Evolutionary conservation across 2,329 filamentous ascomycete genomes (phyloP), one percentile per base, ranked within the genome.

Genomic region (Pseudogymnoascus sp.): DNA sequence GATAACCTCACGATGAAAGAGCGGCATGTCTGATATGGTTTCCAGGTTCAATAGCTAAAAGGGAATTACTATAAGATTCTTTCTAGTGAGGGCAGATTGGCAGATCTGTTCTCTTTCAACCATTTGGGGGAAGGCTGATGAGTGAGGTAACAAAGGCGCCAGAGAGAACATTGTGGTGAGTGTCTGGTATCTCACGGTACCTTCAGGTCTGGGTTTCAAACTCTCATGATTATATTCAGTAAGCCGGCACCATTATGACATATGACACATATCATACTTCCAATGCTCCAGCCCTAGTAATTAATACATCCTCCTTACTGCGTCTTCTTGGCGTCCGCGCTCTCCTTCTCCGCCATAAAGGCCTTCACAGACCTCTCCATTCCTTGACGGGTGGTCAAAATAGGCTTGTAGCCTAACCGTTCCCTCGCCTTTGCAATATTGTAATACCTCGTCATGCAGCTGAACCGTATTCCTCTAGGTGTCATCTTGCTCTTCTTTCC

Each of bases 391-490:
- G 92, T 75, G 44, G 79, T 77, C 61, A 89, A 85, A 62, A 90
- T 75, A 2, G 89, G 89, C 73, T 76, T 73, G 75, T 92, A 92
- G 2, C 86, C 86, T 63, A 92, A 76, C 68, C 88, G 79, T 69
- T 74, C 78, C 79, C 85, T 89, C 63, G 89, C 89, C 81, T 92
- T 92, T 64, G 79, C 78, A 72, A 91, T 91, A 76, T 86, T 85
- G 75, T 89, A 91, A 76, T 91, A 92, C 63, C 89, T 80, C 63
- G 85, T 89, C 86, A 91, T 89, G 73, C 83, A 86, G 71, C 84
- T 85, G 73, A 87, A 90, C 67, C 82, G 78, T 65, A 89, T 72
- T 61, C 71, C 67, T 60, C 68, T 64, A 60, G 62, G 69, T 33
- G 71, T 72, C 69, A 88, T 81, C 16, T 80, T 85, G 1, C 84